Conservation (phyloP, 768 basidiomycete genomes). For the Kwoniella sp. region DNA sequence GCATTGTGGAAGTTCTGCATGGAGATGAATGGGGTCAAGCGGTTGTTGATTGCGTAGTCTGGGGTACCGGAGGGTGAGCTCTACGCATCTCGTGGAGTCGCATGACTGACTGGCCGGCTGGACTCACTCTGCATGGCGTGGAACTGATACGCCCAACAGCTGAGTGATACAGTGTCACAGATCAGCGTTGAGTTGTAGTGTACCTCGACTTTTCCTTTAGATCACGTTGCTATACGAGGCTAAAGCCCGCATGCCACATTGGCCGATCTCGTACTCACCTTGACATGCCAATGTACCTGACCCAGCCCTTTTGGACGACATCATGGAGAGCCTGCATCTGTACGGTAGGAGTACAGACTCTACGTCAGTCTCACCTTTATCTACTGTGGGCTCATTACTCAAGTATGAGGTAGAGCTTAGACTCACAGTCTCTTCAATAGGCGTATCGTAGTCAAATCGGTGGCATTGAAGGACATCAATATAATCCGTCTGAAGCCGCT, state of each 20-base stretch:
- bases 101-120: not conserved
- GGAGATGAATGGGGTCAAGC: slow-evolving; percentile 66
- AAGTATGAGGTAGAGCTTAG: not conserved
- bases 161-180: slow-evolving; percentile 19
- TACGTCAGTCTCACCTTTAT: too few species aligned
- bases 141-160: slow-evolving; percentile 56
- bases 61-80: not conserved
- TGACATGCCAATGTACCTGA: slow-evolving; percentile 58
- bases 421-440: slow-evolving; percentile 60
- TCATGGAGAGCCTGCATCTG: slow-evolving; percentile 69
- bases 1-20: slow-evolving; percentile 72
- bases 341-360: too few species aligned
- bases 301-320: slow-evolving; percentile 68
- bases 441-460: slow-evolving; percentile 62
- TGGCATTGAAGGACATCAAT: slow-evolving; percentile 68
- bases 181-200: slow-evolving; percentile 21
- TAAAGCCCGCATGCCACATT: too few species aligned
- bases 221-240: too few species aligned
- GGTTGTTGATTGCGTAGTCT: slow-evolving; percentile 67
- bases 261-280: slow-evolving; percentile 47
- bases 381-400: too few species aligned
- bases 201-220: too few species aligned
- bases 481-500: slow-evolving; percentile 73
- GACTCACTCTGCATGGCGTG: slow-evolving; percentile 50
- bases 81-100: not conserved